These are phyloP conservation scores for Rubia balearica DNA, from an alignment of 305 asterid genomes.

Conservation along the genomic window DNA sequence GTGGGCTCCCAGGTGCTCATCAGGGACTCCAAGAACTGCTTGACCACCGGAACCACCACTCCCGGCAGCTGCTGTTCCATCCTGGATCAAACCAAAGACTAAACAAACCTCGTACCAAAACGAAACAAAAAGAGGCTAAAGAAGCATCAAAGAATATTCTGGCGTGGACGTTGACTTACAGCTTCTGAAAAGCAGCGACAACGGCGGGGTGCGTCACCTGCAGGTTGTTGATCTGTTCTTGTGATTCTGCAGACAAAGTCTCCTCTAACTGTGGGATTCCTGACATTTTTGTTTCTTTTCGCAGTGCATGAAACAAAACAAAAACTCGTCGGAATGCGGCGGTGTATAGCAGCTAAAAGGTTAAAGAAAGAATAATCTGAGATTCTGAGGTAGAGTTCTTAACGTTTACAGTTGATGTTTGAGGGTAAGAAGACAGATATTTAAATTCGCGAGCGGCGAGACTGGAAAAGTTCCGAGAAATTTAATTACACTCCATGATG, in stretches of 20 bases:
- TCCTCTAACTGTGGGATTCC: not conserved
- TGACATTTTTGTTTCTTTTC: not conserved
- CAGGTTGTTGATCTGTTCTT: conserved; percentile 1
- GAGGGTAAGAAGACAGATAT: not conserved
- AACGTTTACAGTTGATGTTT: not conserved
- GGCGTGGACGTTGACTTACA: conserved; percentile 20
- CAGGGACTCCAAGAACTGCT: conserved; percentile 2
- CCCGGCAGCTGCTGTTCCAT: conserved; percentile 1
- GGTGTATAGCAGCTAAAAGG: not conserved
- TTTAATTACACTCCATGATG: not conserved
- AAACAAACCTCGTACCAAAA: not conserved
- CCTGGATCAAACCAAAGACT: conserved; percentile 2
- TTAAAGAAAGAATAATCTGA: not conserved
- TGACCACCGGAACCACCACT: not conserved
- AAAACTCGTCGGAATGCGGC: not conserved
- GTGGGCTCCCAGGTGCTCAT: not conserved
- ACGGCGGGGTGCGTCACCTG: not conserved
- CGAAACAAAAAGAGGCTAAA: not conserved
- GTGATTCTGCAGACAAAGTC: not conserved
- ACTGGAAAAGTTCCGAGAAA: not conserved
- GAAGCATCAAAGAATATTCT: not conserved
- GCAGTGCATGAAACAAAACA: not conserved
- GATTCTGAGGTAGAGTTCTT: not conserved
- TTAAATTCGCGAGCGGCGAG: not conserved
- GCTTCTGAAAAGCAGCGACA: conserved; percentile 3